These are phyloP conservation scores for Epichloe coenophiala DNA, from an alignment of 2,329 filamentous ascomycete species.

Conservation along the genomic window DNA sequence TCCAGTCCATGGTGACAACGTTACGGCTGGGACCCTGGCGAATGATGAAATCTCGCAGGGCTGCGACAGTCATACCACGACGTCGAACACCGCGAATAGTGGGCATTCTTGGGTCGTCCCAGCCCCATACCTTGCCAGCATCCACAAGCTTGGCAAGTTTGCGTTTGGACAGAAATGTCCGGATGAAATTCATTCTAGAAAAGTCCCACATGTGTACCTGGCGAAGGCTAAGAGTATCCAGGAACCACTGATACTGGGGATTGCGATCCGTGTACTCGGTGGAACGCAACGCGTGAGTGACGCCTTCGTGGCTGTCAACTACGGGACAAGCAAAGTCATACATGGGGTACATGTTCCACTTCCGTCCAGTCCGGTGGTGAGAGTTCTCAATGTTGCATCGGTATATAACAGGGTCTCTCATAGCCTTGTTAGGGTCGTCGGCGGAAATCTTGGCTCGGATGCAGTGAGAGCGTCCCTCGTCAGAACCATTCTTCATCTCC, in stretches of 20 bases:
- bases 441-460: slow-evolving; percentile 90
- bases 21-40: slow-evolving; percentile 76
- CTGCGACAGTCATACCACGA: slow-evolving; percentile 66
- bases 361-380: slow-evolving; percentile 66
- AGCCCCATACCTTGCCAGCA: slow-evolving; percentile 62
- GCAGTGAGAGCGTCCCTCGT: slow-evolving; percentile 72
- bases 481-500: slow-evolving; percentile 80
- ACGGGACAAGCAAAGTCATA: slow-evolving; percentile 81
- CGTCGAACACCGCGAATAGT: slow-evolving; percentile 68
- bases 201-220: slow-evolving; percentile 80
- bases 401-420: slow-evolving; percentile 96
- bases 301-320: slow-evolving; percentile 66
- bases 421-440: slow-evolving; percentile 86
- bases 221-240: slow-evolving; percentile 58
- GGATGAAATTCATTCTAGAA: slow-evolving; percentile 70
- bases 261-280: slow-evolving; percentile 84
- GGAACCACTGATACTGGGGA: slow-evolving; percentile 77
- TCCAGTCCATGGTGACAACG: slow-evolving; percentile 76
- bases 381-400: slow-evolving; percentile 58
- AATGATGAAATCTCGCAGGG: slow-evolving; percentile 70
- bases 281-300: slow-evolving; percentile 71
- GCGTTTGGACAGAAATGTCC: slow-evolving; percentile 71
- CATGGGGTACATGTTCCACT: slow-evolving; percentile 77
- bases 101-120: slow-evolving; percentile 80
- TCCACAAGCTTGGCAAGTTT: slow-evolving; percentile 78